Base-by-base conservation (phyloP, 305 asterid species). In the Salvia sclarea region DNA sequence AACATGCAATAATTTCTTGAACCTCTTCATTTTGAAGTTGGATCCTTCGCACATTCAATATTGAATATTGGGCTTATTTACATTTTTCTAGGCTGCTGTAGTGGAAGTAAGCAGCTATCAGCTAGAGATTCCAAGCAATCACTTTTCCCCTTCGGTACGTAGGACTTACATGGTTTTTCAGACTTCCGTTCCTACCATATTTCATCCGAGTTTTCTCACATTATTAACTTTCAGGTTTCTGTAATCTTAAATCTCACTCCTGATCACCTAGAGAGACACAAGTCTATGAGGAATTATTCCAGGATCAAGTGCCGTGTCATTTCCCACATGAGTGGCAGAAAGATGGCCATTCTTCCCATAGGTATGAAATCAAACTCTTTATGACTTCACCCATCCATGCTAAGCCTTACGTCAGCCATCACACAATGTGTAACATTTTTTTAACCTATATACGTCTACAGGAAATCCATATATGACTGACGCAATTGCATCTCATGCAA, bases 31-130 rank as follows among this genome's bases (percentile, higher is more conserved):
- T 61, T 40, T 12, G 13, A 6, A 10, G 14, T 22, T 22, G 6
- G 6, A 24, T 24, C 30, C 13, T 7, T 61, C 14, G 20, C 2
- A 11, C 7, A 57, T 28, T 57, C 1, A 14, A 58, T 48, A 10
- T 35, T 12, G 3, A 58, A 28, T 56, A 13, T 38, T 53, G 14
- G 18, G 25, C 18, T 66, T 49, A 37, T 53, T 55, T 38, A 25
- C 61, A 28, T 58, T 38, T 57, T 73, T 52, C 59, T 71, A 80
- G 81, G 81, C 76, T 66, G 78, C 66, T 9, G 75, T 78, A 25
- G 85, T 78, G 69, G 85, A 81, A 80, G 82, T 78, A 24, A 78
- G 85, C 77, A 78, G 83, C 73, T 75, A 77, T 72, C 85, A 81
- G 72, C 74, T 81, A 62, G 85, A 81, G 69, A 75, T 81, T 65